These are phyloP conservation scores for Striga hermonthica DNA, from an alignment of 305 asterid genomes.

Conservation along the genomic window DNA sequence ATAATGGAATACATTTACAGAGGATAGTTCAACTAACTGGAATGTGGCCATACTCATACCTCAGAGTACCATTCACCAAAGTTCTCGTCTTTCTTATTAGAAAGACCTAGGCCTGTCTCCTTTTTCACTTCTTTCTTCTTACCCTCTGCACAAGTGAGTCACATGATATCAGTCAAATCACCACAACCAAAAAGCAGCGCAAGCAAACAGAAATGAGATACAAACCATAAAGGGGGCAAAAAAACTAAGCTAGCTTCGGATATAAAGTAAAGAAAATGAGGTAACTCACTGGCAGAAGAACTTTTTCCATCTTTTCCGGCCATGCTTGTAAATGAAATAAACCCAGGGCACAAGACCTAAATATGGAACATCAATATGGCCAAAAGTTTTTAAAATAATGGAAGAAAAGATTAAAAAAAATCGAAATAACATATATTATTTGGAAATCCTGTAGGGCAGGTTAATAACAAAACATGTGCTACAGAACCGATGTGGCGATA, in stretches of 20 bases:
- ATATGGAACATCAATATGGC: neutral
- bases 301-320: conserved; percentile 11
- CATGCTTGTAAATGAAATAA: neutral
- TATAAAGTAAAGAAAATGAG: neutral
- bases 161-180: neutral
- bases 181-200: neutral
- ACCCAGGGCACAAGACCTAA: conserved; percentile 4
- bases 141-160: conserved; percentile 18
- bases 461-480: neutral
- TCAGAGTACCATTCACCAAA: conserved; percentile 92
- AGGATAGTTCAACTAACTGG: neutral
- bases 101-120: conserved; percentile 17
- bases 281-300: conserved; percentile 1
- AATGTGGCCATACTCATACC: conserved; percentile 36
- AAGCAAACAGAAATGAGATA: neutral
- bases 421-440: neutral
- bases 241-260: neutral
- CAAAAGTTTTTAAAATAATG: too few species aligned
- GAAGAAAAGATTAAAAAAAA: too few species aligned
- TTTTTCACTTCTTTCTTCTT: conserved; percentile 21
- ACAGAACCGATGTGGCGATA: too few species aligned
- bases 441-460: neutral
- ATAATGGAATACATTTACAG: too few species aligned
- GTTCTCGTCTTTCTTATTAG: conserved; percentile 35
- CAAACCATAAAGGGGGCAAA: neutral